phyloP scores from a whole-genome alignment of 768 basidiomycete genomes.

The Rickenella mellea region DNA sequence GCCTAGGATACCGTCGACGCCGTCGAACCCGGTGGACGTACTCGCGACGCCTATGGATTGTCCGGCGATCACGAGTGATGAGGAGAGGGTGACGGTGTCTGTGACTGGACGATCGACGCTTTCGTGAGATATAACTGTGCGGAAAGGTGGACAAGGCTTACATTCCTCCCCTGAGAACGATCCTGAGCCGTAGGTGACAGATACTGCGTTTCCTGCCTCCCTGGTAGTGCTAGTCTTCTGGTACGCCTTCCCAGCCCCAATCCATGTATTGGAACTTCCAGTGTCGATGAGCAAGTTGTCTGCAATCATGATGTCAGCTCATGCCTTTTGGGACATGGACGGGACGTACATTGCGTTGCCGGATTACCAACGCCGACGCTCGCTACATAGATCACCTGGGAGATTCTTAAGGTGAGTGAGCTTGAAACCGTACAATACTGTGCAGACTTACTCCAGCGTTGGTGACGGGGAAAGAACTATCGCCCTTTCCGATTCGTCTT shows the following conservation, averaged over 20 bases:
- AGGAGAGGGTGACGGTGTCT: constrained; percentile 35
- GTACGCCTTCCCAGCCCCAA: constrained; percentile 42
- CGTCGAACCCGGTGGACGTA: constrained; percentile 31
- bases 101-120: constrained; percentile 41
- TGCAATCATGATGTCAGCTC: constrained; percentile 13
- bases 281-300: constrained; percentile 52
- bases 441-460: background rate
- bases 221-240: constrained; percentile 35
- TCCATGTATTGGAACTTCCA: constrained; percentile 49
- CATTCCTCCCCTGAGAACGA: constrained; percentile 40
- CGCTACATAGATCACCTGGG: constrained; percentile 28
- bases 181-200: constrained; percentile 46
- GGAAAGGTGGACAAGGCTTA: background rate
- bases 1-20: constrained; percentile 47
- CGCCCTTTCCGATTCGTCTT: constrained; percentile 12
- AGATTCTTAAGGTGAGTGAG: constrained; percentile 4
- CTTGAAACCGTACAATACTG: too few species aligned
- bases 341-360: constrained; percentile 38
- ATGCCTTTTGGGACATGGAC: background rate
- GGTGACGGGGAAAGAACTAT: too few species aligned
- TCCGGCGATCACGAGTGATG: constrained; percentile 31
- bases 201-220: constrained; percentile 25
- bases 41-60: constrained; percentile 41
- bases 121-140: background rate
- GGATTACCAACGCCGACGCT: constrained; percentile 46